phyloP scores from a whole-genome alignment of 2,329 filamentous ascomycete genomes.

The Penicillium sp. region DNA sequence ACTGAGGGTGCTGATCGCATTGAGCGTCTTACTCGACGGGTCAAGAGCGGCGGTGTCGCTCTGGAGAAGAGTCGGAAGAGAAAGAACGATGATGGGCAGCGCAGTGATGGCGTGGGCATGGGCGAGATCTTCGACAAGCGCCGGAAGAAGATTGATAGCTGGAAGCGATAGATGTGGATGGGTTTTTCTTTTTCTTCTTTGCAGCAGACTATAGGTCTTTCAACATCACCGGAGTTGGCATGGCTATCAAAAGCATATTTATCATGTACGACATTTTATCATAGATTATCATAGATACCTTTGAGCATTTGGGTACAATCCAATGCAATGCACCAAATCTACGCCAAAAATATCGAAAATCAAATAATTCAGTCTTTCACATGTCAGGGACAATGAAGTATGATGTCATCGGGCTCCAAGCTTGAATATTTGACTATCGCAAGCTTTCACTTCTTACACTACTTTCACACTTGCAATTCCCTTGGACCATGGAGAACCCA shows the following conservation, averaged over 20 bases:
- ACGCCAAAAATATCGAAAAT: too few species aligned
- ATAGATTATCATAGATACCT: not conserved
- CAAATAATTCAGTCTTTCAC: conserved; percentile 9
- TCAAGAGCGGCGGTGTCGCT: conserved; percentile 52
- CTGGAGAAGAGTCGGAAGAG: conserved; percentile 85
- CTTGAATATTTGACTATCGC: not conserved
- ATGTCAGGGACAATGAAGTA: conserved; percentile 1
- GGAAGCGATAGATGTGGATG: conserved; percentile 32
- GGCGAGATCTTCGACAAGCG: conserved; percentile 56
- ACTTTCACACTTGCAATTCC: not conserved
- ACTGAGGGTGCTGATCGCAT: conserved; percentile 84
- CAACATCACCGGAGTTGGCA: conserved; percentile 8
- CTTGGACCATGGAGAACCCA: conserved; percentile 14
- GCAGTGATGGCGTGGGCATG: conserved; percentile 59
- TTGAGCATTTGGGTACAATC: not conserved
- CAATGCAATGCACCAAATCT: too few species aligned
- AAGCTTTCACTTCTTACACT: not conserved
- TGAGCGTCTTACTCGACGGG: conserved; percentile 70
- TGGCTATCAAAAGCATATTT: not conserved
- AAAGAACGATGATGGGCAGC: conserved; percentile 64
- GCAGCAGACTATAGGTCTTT: not conserved
- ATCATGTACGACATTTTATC: not conserved
- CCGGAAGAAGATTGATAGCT: conserved; percentile 42
- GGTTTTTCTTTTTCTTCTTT: not conserved
- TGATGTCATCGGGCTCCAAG: conserved; percentile 14